Base-by-base conservation (phyloP, 352 stramenopile genomes). In the Pythium sukuiense region DNA sequence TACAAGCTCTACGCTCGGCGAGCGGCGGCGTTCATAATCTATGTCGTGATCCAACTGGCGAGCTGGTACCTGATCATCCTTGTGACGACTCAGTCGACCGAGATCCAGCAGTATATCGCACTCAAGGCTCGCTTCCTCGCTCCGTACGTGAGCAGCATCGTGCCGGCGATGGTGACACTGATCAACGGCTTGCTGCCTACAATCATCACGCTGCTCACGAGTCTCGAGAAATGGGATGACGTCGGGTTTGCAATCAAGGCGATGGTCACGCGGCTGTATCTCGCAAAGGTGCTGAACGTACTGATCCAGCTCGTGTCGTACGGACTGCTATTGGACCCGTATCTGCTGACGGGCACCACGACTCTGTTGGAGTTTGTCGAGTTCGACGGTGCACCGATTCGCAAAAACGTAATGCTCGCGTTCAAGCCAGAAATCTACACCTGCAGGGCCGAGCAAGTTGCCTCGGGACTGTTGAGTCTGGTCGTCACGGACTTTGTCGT, bases 261-360 rank as follows among this genome's bases (percentile, higher is more conserved):
- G 8, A 91, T 92, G 81, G 78, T 93, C 37, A 92, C 79, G 27
- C 80, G 85, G 1, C 55, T 95, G 45, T 95, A 92, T 55, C 48
- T 95, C 46, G 83, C 87, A n/a, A 93, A 95, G 66, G 83, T 90
- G 27, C 72, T 95, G 18, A 95, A 95, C 55, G 82, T 90, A 1
- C 43, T 92, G 16, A 92, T 95, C 52, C 87, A 95, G 63, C 48
- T 95, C 27, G 82, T 85, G 59, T 93, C 87, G 26, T 92, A 88
- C 61, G 72, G 73, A 24, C 64, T 92, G 27, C 69, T 95, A 8
- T 55, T 93, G 7, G 78, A 93, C 20, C 87, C 87, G 18, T 83
- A 83, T 32, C 39, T 94, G 54, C 72, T 88, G 30, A 87, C 83
- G 1, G 73, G 65, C 0, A 76, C 52, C 5, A 62, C 74, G 53